phyloP scores from a whole-genome alignment of 176 grass and related monocot species.

The Carex scoparia region DNA sequence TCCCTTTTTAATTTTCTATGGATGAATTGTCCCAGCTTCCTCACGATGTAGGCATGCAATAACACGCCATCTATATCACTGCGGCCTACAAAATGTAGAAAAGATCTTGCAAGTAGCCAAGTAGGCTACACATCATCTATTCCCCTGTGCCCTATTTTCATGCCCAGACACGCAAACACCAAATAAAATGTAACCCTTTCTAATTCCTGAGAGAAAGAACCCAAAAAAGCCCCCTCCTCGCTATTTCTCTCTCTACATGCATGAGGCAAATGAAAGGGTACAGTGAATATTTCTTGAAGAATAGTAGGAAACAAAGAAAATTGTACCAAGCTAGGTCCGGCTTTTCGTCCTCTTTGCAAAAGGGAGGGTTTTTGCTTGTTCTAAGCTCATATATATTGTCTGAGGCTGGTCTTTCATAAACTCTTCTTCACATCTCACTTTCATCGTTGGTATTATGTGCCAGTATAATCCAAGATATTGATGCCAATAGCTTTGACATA shows the following conservation, averaged over 20 bases:
- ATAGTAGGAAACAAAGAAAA: not conserved
- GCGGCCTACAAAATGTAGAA: not conserved
- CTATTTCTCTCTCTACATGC: not conserved
- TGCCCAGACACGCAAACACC: not conserved
- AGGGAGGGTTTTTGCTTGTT: constrained; percentile 71
- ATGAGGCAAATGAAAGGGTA: not conserved
- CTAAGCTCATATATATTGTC: constrained; percentile 80
- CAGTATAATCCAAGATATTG: constrained; percentile 76
- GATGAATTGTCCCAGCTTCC: not conserved
- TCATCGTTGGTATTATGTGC: constrained; percentile 76
- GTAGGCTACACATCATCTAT: not conserved
- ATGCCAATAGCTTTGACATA: constrained; percentile 69
- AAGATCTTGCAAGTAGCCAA: not conserved
- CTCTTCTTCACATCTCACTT: constrained; percentile 70
- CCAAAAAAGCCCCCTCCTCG: not conserved
- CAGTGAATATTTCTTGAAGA: not conserved
- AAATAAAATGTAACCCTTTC: not conserved
- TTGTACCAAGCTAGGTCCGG: constrained; percentile 67
- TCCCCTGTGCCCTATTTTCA: not conserved
- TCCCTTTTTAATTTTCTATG: not conserved
- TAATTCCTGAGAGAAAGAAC: not conserved
- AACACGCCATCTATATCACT: not conserved
- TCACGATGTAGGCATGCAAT: not conserved
- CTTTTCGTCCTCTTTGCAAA: constrained; percentile 83
- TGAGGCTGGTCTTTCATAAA: constrained; percentile 89